Percentiles rank a stretch among this genome's conserved stretches.
Evolutionary conservation across 345 rosid species (phyloP).

Genomic region (Salix caprea): DNA sequence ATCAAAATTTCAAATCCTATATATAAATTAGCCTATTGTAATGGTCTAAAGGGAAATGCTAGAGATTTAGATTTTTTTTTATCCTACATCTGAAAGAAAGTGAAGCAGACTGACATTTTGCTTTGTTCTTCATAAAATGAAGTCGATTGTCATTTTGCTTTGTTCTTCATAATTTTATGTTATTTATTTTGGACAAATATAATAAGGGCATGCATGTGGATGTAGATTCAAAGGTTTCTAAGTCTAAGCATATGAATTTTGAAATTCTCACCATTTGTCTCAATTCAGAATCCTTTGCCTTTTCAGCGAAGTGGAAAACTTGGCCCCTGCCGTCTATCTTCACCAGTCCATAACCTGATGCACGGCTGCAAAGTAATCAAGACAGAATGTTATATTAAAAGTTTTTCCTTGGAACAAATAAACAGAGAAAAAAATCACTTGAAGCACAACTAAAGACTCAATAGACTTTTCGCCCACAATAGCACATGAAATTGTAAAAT

Average conservation of each 20-base stretch:
- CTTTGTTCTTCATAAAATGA: background rate
- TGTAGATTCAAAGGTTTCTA: background rate
- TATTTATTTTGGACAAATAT: background rate
- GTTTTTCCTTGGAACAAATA: background rate
- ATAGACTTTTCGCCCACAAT: constrained; percentile 67
- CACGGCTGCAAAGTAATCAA: constrained; percentile 55
- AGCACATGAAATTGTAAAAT: constrained; percentile 78
- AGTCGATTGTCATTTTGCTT: background rate
- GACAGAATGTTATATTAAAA: background rate
- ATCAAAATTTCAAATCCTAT: background rate
- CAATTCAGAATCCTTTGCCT: constrained; percentile 72
- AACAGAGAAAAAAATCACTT: background rate
- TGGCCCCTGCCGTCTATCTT: constrained; percentile 65
- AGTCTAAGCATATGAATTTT: background rate
- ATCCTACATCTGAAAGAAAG: too few species aligned
- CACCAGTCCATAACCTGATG: constrained; percentile 86
- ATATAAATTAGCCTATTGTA: background rate
- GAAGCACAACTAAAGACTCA: background rate
- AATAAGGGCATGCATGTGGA: background rate
- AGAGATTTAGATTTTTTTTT: background rate
- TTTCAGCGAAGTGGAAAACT: constrained; percentile 69
- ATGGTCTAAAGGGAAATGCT: background rate
- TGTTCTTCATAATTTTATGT: background rate
- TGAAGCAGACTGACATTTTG: too few species aligned
- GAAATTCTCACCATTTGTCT: constrained; percentile 64